Evolutionary conservation across 768 basidiomycete species (phyloP), one percentile per base, ranked within the genome.

Genomic region (Panaeolus cyanescens): DNA sequence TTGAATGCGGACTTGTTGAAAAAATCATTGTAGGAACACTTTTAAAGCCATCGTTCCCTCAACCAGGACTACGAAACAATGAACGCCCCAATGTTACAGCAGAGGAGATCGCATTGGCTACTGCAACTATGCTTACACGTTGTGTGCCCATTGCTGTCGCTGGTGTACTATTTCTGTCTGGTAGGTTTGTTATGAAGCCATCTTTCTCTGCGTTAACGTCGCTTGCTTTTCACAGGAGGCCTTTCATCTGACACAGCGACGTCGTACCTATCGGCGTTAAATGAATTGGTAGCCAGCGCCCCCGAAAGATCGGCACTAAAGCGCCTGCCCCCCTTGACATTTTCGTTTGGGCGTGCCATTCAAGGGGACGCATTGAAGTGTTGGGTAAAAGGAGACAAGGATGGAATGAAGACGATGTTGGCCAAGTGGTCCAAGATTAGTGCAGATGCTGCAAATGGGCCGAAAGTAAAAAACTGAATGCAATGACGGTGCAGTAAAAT

Each of bases 31-130:
- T 45, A 83, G 82, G 81, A 20, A 77, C 80, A 5, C 72, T 84
- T 40, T 78, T 85, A 62, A 84, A 84, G 58, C 80, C 81, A 4
- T 83, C 80, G 1, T 84, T 83, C 71, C 75, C 82, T 30, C 82
- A 84, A 64, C 79, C 82, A 15, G 80, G 82, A 7, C 64, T 79
- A 20, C 75, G 80, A 61, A 74, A 80, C 56, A 72, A 75, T 1
- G 77, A 77, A 17, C 75, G 79, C 33, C 65, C 63, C 7, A 73
- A 62, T 28, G 73, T 73, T 1, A 76, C 77, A 17, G 64, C 78
- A 15, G 74, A 78, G 28, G 74, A 80, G 5, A 79, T 85, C 55
- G 81, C 77, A 5, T 67, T 79, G 19, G 82, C 82, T 3, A 82
- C 79, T 4, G 77, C 78, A 15, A 79, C 79, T 5, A 73, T 79